Base-by-base conservation (phyloP, 2,329 filamentous ascomycete species). In the Scorias spongiosa region DNA sequence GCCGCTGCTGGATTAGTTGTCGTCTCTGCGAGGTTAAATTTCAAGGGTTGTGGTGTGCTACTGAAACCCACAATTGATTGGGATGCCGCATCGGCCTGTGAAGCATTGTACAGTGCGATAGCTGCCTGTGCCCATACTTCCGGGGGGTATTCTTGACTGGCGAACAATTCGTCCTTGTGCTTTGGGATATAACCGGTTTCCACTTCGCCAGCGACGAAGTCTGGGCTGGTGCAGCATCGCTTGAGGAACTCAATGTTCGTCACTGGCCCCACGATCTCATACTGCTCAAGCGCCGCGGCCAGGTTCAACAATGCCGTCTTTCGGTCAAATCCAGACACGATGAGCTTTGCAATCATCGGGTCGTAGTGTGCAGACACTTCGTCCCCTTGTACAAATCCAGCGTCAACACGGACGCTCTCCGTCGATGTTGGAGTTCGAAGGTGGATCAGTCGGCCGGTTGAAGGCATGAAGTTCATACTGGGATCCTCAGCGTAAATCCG, bases 211-310 rank as follows among this genome's bases (percentile, higher is more conserved):
- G 75, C 74, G 45, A 93, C 74, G 57, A 98, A 98, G 41, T 82
- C 84, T 0, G 76, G 74, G 47, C 83, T 87, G 39, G 78, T 74
- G 60, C 87, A 94, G 44, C 95, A 73, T 8, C 80, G 75, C 68
- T 96, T 96, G 46, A 98, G 67, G 58, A 98, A 98, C 62, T 96
- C 91, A 48, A 98, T 88, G 59, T 98, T 98, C 6, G 91, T 98
- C 58, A 84, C 81, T 7, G 93, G 76, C 0, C 91, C 91, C 2
- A 89, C 91, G 10, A 98, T 80, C 63, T 98, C 86, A 58, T 96
- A 98, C 40, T 85, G 75, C 51, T 85, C 81, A 10, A 98, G 68
- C 1, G 91, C 88, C 3, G 80, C 70, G 32, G 79, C 77, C 46
- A 98, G 71, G 62, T 85, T 93, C 46, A 84, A 79, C 41, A 98